Evolutionary conservation across 441 rosid genomes (phyloP).

Genomic region (Sinapis alba): DNA sequence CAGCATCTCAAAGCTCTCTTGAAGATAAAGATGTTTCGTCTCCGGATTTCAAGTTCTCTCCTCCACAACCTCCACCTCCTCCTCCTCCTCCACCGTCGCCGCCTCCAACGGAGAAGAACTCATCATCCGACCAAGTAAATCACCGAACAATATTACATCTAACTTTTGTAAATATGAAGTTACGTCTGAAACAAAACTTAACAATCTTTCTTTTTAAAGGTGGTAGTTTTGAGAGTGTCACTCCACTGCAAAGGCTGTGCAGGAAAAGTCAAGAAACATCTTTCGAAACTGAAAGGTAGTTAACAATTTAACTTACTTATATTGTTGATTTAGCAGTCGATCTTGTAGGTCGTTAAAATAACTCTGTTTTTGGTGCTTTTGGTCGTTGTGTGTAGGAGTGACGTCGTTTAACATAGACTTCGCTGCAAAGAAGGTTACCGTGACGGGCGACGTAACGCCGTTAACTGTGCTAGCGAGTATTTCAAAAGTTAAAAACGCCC

Average conservation of each 20-base stretch:
- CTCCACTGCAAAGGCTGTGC: conserved; percentile 96
- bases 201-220: conserved; percentile 42
- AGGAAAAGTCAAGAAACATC: conserved; percentile 91
- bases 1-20: conserved; percentile 29
- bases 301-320: background rate
- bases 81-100: conserved; percentile 39
- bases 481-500: conserved; percentile 87
- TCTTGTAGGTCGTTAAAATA: background rate
- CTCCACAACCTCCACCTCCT: conserved; percentile 40
- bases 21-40: conserved; percentile 47
- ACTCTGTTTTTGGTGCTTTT: conserved; percentile 11
- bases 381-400: conserved; percentile 57
- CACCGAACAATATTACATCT: background rate
- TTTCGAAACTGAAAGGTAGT: conserved; percentile 85
- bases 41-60: conserved; percentile 41
- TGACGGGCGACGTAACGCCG: conserved; percentile 80
- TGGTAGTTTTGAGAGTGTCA: conserved; percentile 91
- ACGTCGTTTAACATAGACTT: conserved; percentile 79
- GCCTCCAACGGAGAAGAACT: conserved; percentile 34
- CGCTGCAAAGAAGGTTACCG: conserved; percentile 80
- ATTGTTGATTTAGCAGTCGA: background rate
- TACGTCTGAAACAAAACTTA: background rate
- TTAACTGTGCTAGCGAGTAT: conserved; percentile 70
- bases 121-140: conserved; percentile 50
- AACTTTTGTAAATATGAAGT: too few relatives aligned